phyloP scores from a whole-genome alignment of 441 rosid species.

The Adansonia madagascariensis region DNA sequence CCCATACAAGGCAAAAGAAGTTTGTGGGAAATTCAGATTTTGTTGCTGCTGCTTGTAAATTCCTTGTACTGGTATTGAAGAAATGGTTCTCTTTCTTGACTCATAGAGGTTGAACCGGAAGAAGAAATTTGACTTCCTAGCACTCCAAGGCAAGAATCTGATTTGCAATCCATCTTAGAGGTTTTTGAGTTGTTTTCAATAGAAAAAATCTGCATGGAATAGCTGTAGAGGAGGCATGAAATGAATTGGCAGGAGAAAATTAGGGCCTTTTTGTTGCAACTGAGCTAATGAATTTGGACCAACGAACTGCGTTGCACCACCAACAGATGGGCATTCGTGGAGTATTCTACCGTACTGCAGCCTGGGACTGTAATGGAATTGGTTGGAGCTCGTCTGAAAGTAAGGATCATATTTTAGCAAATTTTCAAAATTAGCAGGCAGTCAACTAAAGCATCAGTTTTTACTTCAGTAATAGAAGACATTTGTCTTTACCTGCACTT shows the following conservation, averaged over 20 bases:
- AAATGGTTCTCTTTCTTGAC: constrained; percentile 49
- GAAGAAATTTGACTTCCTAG: constrained; percentile 55
- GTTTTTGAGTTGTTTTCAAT: constrained; percentile 52
- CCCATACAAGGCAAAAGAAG: constrained; percentile 65
- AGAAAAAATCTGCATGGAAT: constrained; percentile 41
- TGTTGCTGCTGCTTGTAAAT: constrained; percentile 60
- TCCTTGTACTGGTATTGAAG: constrained; percentile 56
- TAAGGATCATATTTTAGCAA: constrained; percentile 27
- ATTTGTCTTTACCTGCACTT: constrained; percentile 50
- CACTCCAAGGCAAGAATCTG: constrained; percentile 54
- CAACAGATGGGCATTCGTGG: constrained; percentile 48
- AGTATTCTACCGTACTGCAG: constrained; percentile 49
- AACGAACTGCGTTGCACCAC: constrained; percentile 42
- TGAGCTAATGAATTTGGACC: constrained; percentile 40
- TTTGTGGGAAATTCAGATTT: constrained; percentile 64
- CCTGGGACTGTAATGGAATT: constrained; percentile 54
- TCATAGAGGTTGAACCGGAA: constrained; percentile 40
- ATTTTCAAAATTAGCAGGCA: constrained; percentile 15
- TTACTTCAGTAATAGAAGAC: not conserved
- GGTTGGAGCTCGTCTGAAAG: constrained; percentile 56
- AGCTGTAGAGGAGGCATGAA: constrained; percentile 37
- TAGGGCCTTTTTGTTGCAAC: constrained; percentile 41
- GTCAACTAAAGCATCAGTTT: not conserved
- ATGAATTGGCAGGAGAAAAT: constrained; percentile 33
- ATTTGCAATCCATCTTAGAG: constrained; percentile 45